Conservation (phyloP, 2,329 filamentous ascomycete genomes). For the Colletotrichum australisinense region DNA sequence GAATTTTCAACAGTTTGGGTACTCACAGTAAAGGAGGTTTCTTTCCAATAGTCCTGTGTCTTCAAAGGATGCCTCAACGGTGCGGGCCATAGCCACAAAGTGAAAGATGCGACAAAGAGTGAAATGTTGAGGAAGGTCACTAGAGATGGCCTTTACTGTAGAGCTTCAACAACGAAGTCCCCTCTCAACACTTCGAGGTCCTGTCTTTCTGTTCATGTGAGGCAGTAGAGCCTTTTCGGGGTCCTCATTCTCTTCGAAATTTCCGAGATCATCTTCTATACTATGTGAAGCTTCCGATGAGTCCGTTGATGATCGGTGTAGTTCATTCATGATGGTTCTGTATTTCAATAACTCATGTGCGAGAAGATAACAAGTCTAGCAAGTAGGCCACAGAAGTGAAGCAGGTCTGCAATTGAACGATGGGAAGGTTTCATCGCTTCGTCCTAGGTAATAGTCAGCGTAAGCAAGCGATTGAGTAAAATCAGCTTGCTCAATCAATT, state of each 20-base stretch:
- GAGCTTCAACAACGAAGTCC: background rate
- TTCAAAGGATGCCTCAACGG: background rate
- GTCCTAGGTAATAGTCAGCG: background rate
- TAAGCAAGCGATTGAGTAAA: background rate
- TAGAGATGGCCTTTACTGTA: background rate
- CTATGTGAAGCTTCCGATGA: background rate
- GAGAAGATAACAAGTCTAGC: background rate
- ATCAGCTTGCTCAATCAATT: background rate
- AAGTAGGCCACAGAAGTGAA: background rate
- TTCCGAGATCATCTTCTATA: background rate
- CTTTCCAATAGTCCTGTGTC: slow-evolving; percentile 9
- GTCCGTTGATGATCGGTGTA: background rate
- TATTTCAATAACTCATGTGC: background rate
- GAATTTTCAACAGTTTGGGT: no score
- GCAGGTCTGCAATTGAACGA: background rate
- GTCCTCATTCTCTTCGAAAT: background rate
- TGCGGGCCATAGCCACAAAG: background rate
- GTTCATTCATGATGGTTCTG: background rate
- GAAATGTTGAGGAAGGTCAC: background rate
- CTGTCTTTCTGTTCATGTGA: no score
- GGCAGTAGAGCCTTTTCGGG: slow-evolving; percentile 3
- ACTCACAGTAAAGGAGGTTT: slow-evolving; percentile 13
- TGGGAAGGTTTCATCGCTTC: no score
- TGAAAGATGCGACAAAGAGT: background rate
- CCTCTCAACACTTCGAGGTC: no score